Evolutionary conservation across 2,329 filamentous ascomycete species (phyloP).

Genomic region (Endoconidiophora laricicola): DNA sequence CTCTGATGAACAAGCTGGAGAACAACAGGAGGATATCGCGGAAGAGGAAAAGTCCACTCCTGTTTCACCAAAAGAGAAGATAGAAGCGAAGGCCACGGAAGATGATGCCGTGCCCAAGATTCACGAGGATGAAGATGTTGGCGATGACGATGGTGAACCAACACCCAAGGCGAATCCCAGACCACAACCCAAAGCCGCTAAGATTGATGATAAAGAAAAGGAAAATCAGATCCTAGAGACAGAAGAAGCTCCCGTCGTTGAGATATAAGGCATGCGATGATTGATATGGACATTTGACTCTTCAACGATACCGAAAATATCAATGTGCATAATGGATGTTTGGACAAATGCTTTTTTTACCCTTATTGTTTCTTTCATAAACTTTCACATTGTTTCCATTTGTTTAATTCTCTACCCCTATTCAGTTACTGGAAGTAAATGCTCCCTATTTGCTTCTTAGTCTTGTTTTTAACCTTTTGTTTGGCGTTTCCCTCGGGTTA

Average conservation of each 20-base stretch:
- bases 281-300: background rate
- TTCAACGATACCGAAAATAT: background rate
- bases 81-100: background rate
- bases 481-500: too few relatives aligned
- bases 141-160: slow-evolving; percentile 9
- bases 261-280: background rate
- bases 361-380: background rate
- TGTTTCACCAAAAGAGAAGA: background rate
- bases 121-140: slow-evolving; percentile 1
- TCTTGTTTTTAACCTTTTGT: too few relatives aligned
- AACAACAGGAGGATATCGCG: background rate
- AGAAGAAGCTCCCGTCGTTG: background rate
- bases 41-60: background rate
- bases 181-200: background rate
- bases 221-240: background rate
- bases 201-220: slow-evolving; percentile 4
- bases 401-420: background rate
- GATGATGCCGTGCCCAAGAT: background rate
- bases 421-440: background rate
- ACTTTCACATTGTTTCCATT: background rate
- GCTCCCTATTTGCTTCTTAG: too few relatives aligned
- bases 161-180: background rate
- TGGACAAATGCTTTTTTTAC: background rate
- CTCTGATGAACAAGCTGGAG: background rate
- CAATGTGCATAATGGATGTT: background rate